Percentiles rank a stretch among this genome's conserved stretches.
phyloP scores from a whole-genome alignment of 495 filamentous ascomycete species.

The Aspergillus biplanus region DNA sequence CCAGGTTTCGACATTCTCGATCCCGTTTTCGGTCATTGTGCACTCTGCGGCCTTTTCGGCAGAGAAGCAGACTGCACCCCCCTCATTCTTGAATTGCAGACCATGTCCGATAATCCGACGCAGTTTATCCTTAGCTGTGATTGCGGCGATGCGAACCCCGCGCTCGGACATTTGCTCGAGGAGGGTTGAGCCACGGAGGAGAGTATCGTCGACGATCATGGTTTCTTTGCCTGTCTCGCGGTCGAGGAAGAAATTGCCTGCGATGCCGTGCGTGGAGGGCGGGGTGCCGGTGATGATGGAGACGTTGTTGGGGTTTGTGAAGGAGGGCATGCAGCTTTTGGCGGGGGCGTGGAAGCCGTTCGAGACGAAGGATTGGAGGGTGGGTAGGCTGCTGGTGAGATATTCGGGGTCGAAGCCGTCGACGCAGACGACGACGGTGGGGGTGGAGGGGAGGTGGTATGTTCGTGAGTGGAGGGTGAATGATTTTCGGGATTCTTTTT shows the following conservation, averaged over 20 bases:
- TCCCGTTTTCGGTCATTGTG: background rate
- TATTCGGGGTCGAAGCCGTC: conserved; percentile 1
- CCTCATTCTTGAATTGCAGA: background rate
- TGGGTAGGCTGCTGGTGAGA: background rate
- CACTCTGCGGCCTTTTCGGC: background rate
- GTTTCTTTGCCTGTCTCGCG: background rate
- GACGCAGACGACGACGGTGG: background rate
- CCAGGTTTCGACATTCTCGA: background rate
- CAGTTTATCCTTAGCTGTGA: conserved; percentile 3
- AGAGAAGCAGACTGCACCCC: background rate
- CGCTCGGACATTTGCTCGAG: background rate
- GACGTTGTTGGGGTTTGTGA: conserved; percentile 2
- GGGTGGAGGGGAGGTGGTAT: background rate
- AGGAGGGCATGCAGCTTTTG: conserved; percentile 2
- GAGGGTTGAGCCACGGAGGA: background rate
- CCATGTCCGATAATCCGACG: background rate
- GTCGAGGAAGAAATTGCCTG: conserved; percentile 3
- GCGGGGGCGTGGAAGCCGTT: background rate
- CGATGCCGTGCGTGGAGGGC: background rate
- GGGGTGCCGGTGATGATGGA: background rate
- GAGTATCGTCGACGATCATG: background rate
- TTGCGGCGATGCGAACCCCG: background rate
- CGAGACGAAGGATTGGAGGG: background rate
- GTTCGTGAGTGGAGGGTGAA: background rate
- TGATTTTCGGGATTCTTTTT: background rate